A percentile compares a stretch with the other conserved stretches of the same genome.
phyloP scores from a whole-genome alignment of 495 filamentous ascomycete genomes.

The Annulohypoxylon maeteangense region DNA sequence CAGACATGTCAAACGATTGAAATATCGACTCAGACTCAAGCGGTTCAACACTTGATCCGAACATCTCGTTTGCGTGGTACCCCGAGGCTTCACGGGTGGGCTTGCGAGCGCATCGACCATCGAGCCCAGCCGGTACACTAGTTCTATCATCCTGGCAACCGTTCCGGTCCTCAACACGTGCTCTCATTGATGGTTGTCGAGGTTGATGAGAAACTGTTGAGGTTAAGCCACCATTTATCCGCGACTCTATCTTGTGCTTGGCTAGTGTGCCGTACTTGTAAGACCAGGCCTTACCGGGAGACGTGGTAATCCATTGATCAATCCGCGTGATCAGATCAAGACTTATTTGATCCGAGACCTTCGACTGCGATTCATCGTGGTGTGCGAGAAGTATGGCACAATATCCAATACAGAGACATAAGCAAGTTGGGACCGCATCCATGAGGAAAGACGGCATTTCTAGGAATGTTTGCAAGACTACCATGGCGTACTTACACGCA shows the following conservation, averaged over 20 bases:
- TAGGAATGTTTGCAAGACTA: conserved; percentile 43
- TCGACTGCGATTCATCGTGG: conserved; percentile 44
- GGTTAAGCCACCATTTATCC: conserved; percentile 20
- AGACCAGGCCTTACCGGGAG: conserved; percentile 45
- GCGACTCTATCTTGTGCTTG: conserved; percentile 41
- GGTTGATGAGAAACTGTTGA: conserved; percentile 1
- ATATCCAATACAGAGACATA: conserved; percentile 45
- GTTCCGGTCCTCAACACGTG: not conserved
- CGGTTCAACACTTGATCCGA: conserved; percentile 9
- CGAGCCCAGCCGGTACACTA: not conserved
- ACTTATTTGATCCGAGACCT: conserved; percentile 37
- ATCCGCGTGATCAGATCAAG: conserved; percentile 39
- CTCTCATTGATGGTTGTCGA: not conserved
- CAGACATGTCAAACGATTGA: conserved; percentile 34
- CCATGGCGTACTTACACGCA: conserved; percentile 42
- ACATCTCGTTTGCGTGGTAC: conserved; percentile 24
- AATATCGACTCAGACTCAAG: conserved; percentile 28
- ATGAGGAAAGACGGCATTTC: conserved; percentile 44
- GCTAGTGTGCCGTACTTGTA: conserved; percentile 45
- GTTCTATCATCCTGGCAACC: conserved; percentile 1
- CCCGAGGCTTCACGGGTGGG: not conserved
- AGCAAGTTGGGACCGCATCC: conserved; percentile 40
- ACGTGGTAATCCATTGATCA: conserved; percentile 44
- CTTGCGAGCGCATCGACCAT: not conserved
- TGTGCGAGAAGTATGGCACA: conserved; percentile 46